phyloP scores from a whole-genome alignment of 2,329 filamentous ascomycete species.

The Eutypella sp. region DNA sequence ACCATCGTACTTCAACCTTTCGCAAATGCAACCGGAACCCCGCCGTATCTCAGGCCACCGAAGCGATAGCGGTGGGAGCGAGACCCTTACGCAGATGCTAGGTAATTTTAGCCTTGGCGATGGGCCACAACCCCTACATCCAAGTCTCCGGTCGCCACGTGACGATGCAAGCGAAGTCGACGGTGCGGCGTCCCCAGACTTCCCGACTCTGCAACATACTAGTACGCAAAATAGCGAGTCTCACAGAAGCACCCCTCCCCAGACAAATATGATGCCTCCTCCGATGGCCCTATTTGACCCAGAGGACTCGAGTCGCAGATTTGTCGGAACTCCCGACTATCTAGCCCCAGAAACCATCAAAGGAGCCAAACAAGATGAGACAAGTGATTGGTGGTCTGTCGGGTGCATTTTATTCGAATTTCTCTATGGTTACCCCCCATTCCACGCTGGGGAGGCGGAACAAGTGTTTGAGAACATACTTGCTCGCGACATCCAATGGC shows the following conservation, averaged over 20 bases:
- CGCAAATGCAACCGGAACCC: constrained; percentile 52
- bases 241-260: constrained; percentile 56
- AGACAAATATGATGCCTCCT: constrained; percentile 73
- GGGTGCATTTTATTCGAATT: constrained; percentile 98
- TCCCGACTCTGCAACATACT: constrained; percentile 58
- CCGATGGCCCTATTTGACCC: constrained; percentile 95
- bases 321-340: constrained; percentile 96
- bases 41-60: constrained; percentile 73
- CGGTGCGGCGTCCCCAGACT: constrained; percentile 70
- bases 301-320: constrained; percentile 84
- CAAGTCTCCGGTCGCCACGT: constrained; percentile 53
- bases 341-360: constrained; percentile 95
- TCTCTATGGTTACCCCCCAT: constrained; percentile 86
- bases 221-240: constrained; percentile 42
- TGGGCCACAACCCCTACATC: constrained; percentile 37
- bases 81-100: constrained; percentile 78
- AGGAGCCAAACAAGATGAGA: constrained; percentile 91
- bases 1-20: constrained; percentile 87
- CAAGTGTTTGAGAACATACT: constrained; percentile 97
- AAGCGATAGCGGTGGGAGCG: constrained; percentile 90
- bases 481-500: constrained; percentile 86
- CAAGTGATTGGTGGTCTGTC: constrained; percentile 99
- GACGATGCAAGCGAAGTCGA: constrained; percentile 73
- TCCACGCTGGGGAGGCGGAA: constrained; percentile 85
- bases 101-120: constrained; percentile 72